A percentile compares a stretch with the other conserved stretches of the same genome.
Conservation (phyloP, 495 filamentous ascomycete genomes). For the Aspergillus cristatus region DNA sequence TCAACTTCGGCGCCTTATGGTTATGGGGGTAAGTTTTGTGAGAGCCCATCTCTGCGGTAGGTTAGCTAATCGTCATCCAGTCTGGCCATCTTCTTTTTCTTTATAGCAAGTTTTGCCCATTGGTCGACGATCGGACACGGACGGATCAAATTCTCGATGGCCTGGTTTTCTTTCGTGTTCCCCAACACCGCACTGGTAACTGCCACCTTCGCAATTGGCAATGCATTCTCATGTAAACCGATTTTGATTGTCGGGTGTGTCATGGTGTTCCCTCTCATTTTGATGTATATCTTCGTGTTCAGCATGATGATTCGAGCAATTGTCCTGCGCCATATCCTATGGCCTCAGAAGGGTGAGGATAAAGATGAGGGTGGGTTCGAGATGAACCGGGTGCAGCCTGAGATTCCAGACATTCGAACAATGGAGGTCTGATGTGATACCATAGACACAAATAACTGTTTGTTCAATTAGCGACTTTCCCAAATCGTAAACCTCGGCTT, state of each 20-base stretch:
- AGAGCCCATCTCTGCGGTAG: neutral
- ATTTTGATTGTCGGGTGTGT: conserved; percentile 62
- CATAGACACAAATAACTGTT: too few relatives aligned
- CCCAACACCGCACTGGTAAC: conserved; percentile 73
- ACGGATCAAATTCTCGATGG: conserved; percentile 72
- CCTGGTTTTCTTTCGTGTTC: conserved; percentile 82
- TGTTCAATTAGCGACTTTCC: too few relatives aligned
- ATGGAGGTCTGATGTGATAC: too few relatives aligned
- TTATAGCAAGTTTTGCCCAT: conserved; percentile 67
- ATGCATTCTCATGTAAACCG: conserved; percentile 48
- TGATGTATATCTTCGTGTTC: conserved; percentile 65
- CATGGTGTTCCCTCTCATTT: conserved; percentile 49
- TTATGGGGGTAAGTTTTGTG: conserved; percentile 55
- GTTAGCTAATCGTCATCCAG: conserved; percentile 20
- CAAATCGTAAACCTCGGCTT: too few relatives aligned
- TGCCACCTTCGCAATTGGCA: conserved; percentile 63
- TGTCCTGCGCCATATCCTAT: conserved; percentile 52
- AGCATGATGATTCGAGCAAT: conserved; percentile 63
- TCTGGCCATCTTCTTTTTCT: conserved; percentile 78
- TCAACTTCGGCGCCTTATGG: conserved; percentile 61
- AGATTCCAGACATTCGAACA: too few relatives aligned
- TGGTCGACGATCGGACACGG: conserved; percentile 58
- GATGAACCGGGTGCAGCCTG: conserved; percentile 24
- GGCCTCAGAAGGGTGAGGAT: conserved; percentile 64
- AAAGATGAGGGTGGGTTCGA: conserved; percentile 52